Evolutionary conservation across 2,329 filamentous ascomycete species (phyloP).

Genomic region (Penicillium sp.): DNA sequence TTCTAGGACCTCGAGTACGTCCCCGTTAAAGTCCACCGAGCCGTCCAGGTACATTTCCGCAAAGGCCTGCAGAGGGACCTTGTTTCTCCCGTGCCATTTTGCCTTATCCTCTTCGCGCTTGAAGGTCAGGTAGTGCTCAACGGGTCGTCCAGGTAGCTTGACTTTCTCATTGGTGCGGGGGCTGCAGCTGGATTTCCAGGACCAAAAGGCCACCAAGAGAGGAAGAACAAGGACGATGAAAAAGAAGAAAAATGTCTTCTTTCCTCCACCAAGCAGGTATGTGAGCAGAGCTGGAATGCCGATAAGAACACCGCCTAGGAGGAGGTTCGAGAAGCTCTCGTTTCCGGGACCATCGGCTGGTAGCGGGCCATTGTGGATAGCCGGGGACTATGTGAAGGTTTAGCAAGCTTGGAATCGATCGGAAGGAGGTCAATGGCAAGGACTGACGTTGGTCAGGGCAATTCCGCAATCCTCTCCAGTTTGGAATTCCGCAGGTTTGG

Average conservation of each 20-base stretch:
- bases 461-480: too few relatives aligned
- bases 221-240: slow-evolving; percentile 14
- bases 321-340: slow-evolving; percentile 24
- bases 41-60: slow-evolving; percentile 30
- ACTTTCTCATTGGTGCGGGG: slow-evolving; percentile 22
- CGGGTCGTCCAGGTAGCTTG: slow-evolving; percentile 21
- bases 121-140: slow-evolving; percentile 28
- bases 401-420: too few relatives aligned
- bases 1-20: slow-evolving; percentile 30
- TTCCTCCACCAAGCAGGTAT: slow-evolving; percentile 14
- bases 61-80: slow-evolving; percentile 27
- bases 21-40: slow-evolving; percentile 32
- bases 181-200: slow-evolving; percentile 13
- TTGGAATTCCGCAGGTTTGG: too few relatives aligned
- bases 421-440: too few relatives aligned
- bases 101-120: slow-evolving; percentile 20
- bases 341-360: slow-evolving; percentile 24
- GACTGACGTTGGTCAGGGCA: too few relatives aligned
- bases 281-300: slow-evolving; percentile 20
- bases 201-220: slow-evolving; percentile 21
- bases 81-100: slow-evolving; percentile 23
- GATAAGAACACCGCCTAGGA: slow-evolving; percentile 16
- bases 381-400: slow-evolving; percentile 16
- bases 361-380: slow-evolving; percentile 24
- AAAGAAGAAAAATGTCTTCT: too few relatives aligned